These are phyloP conservation scores for Nyssa sinensis DNA, from an alignment of 148 eudicot genomes.

Conservation along the genomic window DNA sequence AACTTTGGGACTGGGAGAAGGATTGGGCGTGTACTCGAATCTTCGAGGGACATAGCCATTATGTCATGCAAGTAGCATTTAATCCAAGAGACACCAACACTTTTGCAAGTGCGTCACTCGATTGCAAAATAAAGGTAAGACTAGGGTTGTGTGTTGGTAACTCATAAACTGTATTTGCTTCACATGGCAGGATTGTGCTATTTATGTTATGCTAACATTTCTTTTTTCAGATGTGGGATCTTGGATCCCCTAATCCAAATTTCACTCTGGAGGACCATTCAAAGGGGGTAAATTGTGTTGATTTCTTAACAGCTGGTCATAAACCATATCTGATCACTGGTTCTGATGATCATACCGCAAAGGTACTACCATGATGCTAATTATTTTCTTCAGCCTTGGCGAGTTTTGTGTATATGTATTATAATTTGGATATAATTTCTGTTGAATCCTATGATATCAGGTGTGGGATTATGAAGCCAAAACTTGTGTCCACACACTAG, in stretches of 20 bases:
- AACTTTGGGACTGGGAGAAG: conserved; percentile 95
- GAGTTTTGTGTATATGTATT: background rate
- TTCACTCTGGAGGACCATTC: conserved; percentile 60
- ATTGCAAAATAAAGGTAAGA: conserved; percentile 66
- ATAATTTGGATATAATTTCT: background rate
- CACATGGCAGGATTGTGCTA: background rate
- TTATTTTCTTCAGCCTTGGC: background rate
- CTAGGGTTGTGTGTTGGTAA: background rate
- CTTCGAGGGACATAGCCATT: conserved; percentile 83
- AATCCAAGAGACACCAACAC: conserved; percentile 67
- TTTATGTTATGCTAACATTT: background rate
- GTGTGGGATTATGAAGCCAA: conserved; percentile 77
- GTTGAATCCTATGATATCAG: conserved; percentile 26
- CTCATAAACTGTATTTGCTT: background rate
- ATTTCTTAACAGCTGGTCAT: conserved; percentile 51
- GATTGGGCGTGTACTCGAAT: conserved; percentile 73
- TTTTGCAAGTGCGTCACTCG: conserved; percentile 86
- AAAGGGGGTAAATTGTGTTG: conserved; percentile 74
- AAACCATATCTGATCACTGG: conserved; percentile 62
- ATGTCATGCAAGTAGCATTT: conserved; percentile 85
- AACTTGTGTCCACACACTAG: conserved; percentile 73
- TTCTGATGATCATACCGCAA: conserved; percentile 67
- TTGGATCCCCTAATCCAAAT: conserved; percentile 55
- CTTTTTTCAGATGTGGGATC: conserved; percentile 59
- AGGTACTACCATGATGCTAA: conserved; percentile 32